A percentile compares a stretch with the other conserved stretches of the same genome.
These are phyloP conservation scores for Fabrea salina DNA, from an alignment of 169 alveolate genomes.

Conservation along the genomic window DNA sequence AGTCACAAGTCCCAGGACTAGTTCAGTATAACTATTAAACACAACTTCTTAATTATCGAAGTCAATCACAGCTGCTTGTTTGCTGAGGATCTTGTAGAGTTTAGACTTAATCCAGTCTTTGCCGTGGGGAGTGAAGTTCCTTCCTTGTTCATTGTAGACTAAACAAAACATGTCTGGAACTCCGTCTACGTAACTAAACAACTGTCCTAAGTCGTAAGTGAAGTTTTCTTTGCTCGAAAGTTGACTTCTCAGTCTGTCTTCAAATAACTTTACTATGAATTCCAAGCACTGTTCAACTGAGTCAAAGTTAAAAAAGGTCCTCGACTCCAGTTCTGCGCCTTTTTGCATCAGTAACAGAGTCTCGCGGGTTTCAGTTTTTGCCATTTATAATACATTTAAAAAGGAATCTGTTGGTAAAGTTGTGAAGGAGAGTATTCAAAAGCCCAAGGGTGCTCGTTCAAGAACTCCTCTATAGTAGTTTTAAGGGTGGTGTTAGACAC, in stretches of 20 bases:
- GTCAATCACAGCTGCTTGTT: not conserved
- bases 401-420: no score
- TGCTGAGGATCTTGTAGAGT: not conserved
- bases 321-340: not conserved
- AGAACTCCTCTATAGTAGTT: conserved; percentile 45
- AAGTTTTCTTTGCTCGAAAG: not conserved
- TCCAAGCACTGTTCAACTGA: conserved; percentile 24
- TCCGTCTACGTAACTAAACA: not conserved
- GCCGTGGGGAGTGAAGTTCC: conserved; percentile 1
- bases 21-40: conserved; percentile 31
- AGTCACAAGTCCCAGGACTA: conserved; percentile 60
- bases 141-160: not conserved
- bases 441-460: conserved; percentile 62
- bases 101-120: conserved; percentile 20
- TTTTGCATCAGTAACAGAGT: not conserved
- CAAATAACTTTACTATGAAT: not conserved
- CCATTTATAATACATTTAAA: no score
- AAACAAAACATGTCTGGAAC: not conserved
- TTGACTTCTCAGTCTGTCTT: not conserved
- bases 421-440: conserved; percentile 36
- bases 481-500: conserved; percentile 43
- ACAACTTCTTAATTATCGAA: not conserved
- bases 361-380: no score
- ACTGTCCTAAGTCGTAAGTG: conserved; percentile 17
- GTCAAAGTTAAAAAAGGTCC: not conserved